phyloP scores from a whole-genome alignment of 1,139 yeast species.

The Lodderomyces oxycetoniae region DNA sequence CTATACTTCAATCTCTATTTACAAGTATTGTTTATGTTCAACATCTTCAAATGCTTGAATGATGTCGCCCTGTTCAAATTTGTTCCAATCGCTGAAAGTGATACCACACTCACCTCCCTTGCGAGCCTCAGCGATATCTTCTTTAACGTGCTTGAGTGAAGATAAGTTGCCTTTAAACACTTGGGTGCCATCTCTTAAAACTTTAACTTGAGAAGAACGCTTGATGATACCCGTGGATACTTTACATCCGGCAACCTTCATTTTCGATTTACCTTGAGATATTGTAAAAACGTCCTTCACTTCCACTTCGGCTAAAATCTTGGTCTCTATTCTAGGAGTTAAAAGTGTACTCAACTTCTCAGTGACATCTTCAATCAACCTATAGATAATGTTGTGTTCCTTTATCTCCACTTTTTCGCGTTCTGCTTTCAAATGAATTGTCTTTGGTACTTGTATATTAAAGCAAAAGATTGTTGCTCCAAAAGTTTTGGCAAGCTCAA shows the following conservation, averaged over 20 bases:
- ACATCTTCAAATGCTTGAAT: slow-evolving; percentile 72
- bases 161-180: slow-evolving; percentile 67
- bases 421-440: slow-evolving; percentile 57
- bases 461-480: slow-evolving; percentile 73
- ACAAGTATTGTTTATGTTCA: slow-evolving; percentile 51
- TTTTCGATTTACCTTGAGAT: slow-evolving; percentile 45
- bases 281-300: slow-evolving; percentile 72
- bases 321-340: slow-evolving; percentile 64
- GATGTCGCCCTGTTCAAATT: slow-evolving; percentile 69
- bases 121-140: slow-evolving; percentile 69
- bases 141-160: slow-evolving; percentile 78
- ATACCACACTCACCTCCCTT: slow-evolving; percentile 93
- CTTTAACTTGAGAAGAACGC: slow-evolving; percentile 57
- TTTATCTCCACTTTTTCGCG: slow-evolving; percentile 54
- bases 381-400: slow-evolving; percentile 78
- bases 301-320: slow-evolving; percentile 63
- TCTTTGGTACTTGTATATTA: slow-evolving; percentile 67
- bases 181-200: slow-evolving; percentile 50
- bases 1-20: slow-evolving; percentile 6
- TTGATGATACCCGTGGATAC: slow-evolving; percentile 67
- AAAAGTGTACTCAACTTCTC: slow-evolving; percentile 56
- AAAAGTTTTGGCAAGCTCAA: slow-evolving; percentile 75
- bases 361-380: slow-evolving; percentile 81
- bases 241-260: slow-evolving; percentile 83
- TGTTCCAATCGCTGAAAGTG: slow-evolving; percentile 66